Base-by-base conservation (phyloP, 163 green algal genomes). In the Scenedesmus sp. region DNA sequence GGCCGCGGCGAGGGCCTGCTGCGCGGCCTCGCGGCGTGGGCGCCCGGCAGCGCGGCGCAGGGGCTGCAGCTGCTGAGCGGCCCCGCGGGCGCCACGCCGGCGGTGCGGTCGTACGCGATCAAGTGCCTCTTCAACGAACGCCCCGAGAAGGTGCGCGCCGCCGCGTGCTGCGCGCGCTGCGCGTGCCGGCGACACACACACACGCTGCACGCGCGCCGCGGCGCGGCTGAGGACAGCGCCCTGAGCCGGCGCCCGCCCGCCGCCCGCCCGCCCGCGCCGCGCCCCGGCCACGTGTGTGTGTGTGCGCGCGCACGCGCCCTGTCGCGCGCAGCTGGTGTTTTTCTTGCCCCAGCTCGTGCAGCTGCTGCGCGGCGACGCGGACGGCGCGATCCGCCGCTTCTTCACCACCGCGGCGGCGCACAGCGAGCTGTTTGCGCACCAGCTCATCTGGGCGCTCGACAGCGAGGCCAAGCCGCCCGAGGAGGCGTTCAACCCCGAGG, bases 331-430 rank as follows among this genome's bases (percentile, higher is more conserved):
- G 80, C 84, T 96, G 36, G 88, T 89, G 0, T 97, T 97, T 82
- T 99, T 97, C 87, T 82, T 99, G 84, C 94, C 95, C 0, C 95
- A 99, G 86, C 89, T 99, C n/a, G 93, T 99, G 71, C 95, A 99
- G 89, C 84, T 90, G 34, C 83, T 98, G 48, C 81, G 94, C 24
- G 73, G 85, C 42, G 94, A 98, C 82, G 24, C 44, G 15, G 42
- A 80, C n/a, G 85, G 88, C 63, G 63, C 64, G 60, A 60, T 85
- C 18, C 36, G 24, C 2, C 47, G 44, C 53, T 82, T 76, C 75
- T 76, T 82, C 39, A 1, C 85, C 29, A 54, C 53, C 22, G 86
- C 84, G 10, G 92, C 95, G 4, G 47, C 36, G 0, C 33, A 50
- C 58, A 90, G 79, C 51, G 85, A 91, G 70, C 80, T 95, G 42